Evolutionary conservation across 257 asterid species (phyloP), one percentile per base, ranked within the genome.

Genomic region (Catharanthus roseus): DNA sequence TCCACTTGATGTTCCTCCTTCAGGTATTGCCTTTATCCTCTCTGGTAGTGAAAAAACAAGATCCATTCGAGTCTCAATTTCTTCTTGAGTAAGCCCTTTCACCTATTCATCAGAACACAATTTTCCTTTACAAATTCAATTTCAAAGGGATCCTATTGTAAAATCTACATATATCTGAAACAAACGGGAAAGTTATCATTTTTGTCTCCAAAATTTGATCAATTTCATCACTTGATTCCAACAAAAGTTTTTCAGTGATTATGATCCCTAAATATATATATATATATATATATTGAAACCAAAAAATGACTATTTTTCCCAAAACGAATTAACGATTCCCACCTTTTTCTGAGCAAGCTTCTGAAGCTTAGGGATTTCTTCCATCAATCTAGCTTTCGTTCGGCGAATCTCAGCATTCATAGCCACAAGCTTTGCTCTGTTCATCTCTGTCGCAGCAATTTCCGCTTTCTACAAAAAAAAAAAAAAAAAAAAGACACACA

Each of bases 371-470:
- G 96, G 97, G 45, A 91, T 82, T 75, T 89, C 99, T 42, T 89
- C 96, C 85, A 86, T 33, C 68, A 93, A 82, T 78, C 91, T 77
- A 7, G 91, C 97, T 85, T 93, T 93, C 23, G 81, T 81, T 51
- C 99, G 90, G 13, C 99, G 88, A 69, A 93, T 83, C 86, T 93
- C 98, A 4, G 99, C 96, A 49, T 89, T 83, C 90, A 91, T 65
- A 54, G 99, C 97, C 72, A 93, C 99, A 58, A 76, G 85, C n/a
- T 82, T 73, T 2, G 99, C 99, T 82, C 97, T 86, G 78, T 91
- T 91, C 29, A 84, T 83, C 89, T 93, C 96, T 12, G 67, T 68
- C 33, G 86, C 80, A 29, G 93, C 96, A 77, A 64, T 75, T 78
- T 86, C 89, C 72, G 89, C 78, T 82, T 88, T 93, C 97, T 82